phyloP scores from a whole-genome alignment of 768 basidiomycete species.

The Phlebiopsis flavidoalba region DNA sequence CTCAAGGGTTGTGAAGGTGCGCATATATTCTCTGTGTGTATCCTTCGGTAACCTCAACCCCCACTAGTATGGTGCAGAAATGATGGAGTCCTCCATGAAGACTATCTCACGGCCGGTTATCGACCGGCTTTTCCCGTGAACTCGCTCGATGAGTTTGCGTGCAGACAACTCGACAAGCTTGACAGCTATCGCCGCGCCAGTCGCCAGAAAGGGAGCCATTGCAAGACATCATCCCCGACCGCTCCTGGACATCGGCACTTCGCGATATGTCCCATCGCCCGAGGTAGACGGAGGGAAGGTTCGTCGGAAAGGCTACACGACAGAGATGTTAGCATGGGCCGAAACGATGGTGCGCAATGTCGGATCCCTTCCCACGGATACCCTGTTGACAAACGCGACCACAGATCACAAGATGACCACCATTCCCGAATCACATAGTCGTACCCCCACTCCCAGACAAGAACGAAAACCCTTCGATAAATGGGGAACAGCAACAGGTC shows the following conservation, averaged over 20 bases:
- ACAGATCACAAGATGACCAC: not conserved
- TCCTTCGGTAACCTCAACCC: not conserved
- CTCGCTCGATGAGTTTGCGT: slow-evolving; percentile 83
- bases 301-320: not conserved
- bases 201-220: slow-evolving; percentile 10
- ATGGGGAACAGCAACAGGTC: slow-evolving; percentile 43
- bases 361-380: not conserved
- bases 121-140: slow-evolving; percentile 69
- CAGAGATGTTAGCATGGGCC: slow-evolving; percentile 13
- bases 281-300: slow-evolving; percentile 1
- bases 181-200: slow-evolving; percentile 19
- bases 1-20: slow-evolving; percentile 80
- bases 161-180: slow-evolving; percentile 72
- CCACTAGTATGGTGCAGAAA: slow-evolving; percentile 77
- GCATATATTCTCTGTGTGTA: slow-evolving; percentile 8
- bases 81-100: slow-evolving; percentile 82
- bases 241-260: slow-evolving; percentile 11
- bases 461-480: slow-evolving; percentile 14
- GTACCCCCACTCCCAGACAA: slow-evolving; percentile 7
- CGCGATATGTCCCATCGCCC: slow-evolving; percentile 6
- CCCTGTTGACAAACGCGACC: not conserved
- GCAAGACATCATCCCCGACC: not conserved
- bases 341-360: slow-evolving; percentile 6
- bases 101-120: slow-evolving; percentile 79
- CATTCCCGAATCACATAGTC: slow-evolving; percentile 7